phyloP scores from a whole-genome alignment of 2,329 filamentous ascomycete genomes.

The Aspergillus transmontanensis region DNA sequence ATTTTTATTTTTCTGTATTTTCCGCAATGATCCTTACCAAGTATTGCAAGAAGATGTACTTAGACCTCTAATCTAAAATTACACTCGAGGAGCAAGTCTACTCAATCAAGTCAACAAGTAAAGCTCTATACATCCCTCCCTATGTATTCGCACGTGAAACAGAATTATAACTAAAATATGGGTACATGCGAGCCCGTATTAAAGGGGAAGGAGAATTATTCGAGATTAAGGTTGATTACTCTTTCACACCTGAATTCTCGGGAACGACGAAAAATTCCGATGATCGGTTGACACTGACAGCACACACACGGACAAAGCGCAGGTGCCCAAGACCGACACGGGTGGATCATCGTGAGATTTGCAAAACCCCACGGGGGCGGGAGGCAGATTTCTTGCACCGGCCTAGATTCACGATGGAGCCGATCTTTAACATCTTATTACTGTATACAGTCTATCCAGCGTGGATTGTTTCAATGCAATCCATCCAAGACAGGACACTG shows the following conservation, averaged over 20 bases:
- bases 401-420: background rate
- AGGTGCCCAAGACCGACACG: conserved; percentile 3
- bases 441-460: background rate
- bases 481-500: background rate
- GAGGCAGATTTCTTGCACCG: conserved; percentile 1
- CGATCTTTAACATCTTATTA: background rate
- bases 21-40: too few relatives aligned
- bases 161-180: background rate
- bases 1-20: too few relatives aligned
- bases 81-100: too few relatives aligned
- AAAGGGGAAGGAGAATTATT: background rate
- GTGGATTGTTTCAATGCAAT: background rate
- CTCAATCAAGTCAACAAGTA: too few relatives aligned
- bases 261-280: background rate
- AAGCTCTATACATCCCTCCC: too few relatives aligned
- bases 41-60: too few relatives aligned
- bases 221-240: background rate
- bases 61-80: too few relatives aligned
- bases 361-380: conserved; percentile 15
- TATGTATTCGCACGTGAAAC: too few relatives aligned
- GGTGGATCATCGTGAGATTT: conserved; percentile 14
- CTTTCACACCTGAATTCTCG: background rate
- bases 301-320: conserved; percentile 1
- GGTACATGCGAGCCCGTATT: too few relatives aligned
- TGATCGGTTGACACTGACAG: background rate